Conservation (phyloP, 352 stramenopile species). For the Phytophthora tentaculata region DNA sequence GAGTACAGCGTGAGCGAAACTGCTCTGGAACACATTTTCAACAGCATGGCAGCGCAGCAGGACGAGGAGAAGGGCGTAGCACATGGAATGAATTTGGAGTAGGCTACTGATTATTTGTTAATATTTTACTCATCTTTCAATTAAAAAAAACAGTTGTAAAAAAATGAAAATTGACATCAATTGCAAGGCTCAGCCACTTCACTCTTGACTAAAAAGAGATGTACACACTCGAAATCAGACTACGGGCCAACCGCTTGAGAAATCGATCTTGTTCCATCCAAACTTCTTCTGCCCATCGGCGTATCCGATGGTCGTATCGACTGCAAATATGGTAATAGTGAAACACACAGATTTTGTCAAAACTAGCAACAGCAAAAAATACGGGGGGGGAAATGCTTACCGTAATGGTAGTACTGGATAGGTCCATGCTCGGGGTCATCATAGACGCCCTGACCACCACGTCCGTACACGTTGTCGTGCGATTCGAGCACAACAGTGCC, state of each 20-base stretch:
- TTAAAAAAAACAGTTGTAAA: too few relatives aligned
- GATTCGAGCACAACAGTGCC: constrained; percentile 51
- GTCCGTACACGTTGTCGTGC: constrained; percentile 47
- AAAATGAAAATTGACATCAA: too few relatives aligned
- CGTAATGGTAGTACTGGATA: constrained; percentile 65
- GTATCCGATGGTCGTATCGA: constrained; percentile 50
- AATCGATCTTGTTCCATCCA: constrained; percentile 57
- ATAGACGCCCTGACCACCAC: constrained; percentile 53
- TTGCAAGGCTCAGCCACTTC: too few relatives aligned
- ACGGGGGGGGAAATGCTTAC: constrained; percentile 32
- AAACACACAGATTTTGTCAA: background rate
- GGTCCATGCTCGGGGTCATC: constrained; percentile 46
- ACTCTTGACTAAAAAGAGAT: too few relatives aligned
- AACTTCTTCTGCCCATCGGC: constrained; percentile 53
- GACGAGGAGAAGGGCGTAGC: constrained; percentile 52
- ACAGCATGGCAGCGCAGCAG: constrained; percentile 84
- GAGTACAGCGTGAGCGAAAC: constrained; percentile 91
- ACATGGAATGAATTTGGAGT: constrained; percentile 28
- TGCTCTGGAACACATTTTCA: constrained; percentile 93
- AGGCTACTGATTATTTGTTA: too few relatives aligned
- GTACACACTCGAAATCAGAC: constrained; percentile 18
- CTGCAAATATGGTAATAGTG: constrained; percentile 12
- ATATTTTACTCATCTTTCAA: too few relatives aligned
- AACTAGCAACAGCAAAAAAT: too few relatives aligned
- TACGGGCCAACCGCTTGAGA: constrained; percentile 50